Evolutionary conservation across 306 rosid species (phyloP).

Genomic region (Dryas drummondii): DNA sequence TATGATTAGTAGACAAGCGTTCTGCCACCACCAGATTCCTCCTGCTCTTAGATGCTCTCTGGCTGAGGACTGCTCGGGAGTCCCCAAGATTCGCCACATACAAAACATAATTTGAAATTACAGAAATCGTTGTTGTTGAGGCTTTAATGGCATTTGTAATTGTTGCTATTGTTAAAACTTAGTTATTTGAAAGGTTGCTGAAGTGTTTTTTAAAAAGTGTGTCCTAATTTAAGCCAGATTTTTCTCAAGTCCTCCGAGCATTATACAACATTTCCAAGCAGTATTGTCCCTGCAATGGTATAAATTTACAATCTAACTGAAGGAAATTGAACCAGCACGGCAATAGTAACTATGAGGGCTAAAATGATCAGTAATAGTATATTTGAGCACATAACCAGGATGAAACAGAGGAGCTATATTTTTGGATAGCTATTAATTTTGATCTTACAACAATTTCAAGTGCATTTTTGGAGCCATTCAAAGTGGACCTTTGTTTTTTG

Average conservation of each 20-base stretch:
- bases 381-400: neutral
- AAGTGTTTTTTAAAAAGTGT: neutral
- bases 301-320: no score
- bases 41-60: slow-evolving; percentile 30
- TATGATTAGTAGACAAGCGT: slow-evolving; percentile 86
- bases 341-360: no score
- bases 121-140: slow-evolving; percentile 13
- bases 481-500: neutral
- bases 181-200: neutral
- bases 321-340: neutral
- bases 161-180: no score
- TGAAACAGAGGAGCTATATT: neutral
- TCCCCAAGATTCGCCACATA: slow-evolving; percentile 92
- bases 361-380: no score
- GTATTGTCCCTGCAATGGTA: no score
- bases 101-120: slow-evolving; percentile 65
- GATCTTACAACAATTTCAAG: neutral
- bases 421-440: neutral
- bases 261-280: no score
- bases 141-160: neutral
- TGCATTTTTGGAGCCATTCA: neutral
- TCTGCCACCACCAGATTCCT: slow-evolving; percentile 54
- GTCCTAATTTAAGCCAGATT: no score
- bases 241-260: no score
- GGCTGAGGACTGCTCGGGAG: slow-evolving; percentile 88